phyloP scores from a whole-genome alignment of 495 filamentous ascomycete genomes.

The Tuber borchii region DNA sequence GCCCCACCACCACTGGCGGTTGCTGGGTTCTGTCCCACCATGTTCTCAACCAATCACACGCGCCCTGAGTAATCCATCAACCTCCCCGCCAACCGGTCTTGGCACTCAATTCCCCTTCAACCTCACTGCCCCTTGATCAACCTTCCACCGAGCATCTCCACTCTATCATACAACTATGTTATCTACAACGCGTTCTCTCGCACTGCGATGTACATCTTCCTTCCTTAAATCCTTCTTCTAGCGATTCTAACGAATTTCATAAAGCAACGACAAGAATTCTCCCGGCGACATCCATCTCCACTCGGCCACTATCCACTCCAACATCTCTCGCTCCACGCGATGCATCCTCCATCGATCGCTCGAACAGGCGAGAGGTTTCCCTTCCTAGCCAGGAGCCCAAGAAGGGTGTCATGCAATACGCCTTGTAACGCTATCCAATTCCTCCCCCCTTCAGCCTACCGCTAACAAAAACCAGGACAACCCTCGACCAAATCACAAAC shows the following conservation, averaged over 20 bases:
- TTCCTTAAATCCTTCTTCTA: constrained; percentile 11
- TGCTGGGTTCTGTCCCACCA: not conserved
- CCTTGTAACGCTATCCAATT: constrained; percentile 60
- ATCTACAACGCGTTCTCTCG: constrained; percentile 33
- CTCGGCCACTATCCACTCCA: constrained; percentile 39
- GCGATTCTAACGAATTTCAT: constrained; percentile 16
- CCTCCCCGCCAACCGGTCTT: constrained; percentile 20
- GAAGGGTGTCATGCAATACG: constrained; percentile 95
- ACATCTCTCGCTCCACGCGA: constrained; percentile 22
- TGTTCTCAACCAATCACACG: constrained; percentile 18
- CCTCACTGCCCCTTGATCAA: constrained; percentile 4
- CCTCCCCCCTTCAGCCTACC: not conserved
- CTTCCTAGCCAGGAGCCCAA: constrained; percentile 86
- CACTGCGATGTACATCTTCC: constrained; percentile 24
- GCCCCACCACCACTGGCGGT: too few species aligned
- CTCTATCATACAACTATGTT: constrained; percentile 29
- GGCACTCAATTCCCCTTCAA: constrained; percentile 11
- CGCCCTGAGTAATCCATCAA: constrained; percentile 24
- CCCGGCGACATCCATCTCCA: constrained; percentile 43
- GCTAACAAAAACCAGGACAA: constrained; percentile 55
- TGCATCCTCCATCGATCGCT: constrained; percentile 30
- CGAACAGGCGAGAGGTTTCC: constrained; percentile 62
- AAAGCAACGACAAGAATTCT: constrained; percentile 22
- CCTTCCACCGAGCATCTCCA: not conserved
- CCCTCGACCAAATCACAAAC: constrained; percentile 85